A percentile compares a stretch with the other conserved stretches of the same genome.
These are phyloP conservation scores for Pleurotus tuoliensis DNA, from an alignment of 768 basidiomycete genomes.

Conservation along the genomic window DNA sequence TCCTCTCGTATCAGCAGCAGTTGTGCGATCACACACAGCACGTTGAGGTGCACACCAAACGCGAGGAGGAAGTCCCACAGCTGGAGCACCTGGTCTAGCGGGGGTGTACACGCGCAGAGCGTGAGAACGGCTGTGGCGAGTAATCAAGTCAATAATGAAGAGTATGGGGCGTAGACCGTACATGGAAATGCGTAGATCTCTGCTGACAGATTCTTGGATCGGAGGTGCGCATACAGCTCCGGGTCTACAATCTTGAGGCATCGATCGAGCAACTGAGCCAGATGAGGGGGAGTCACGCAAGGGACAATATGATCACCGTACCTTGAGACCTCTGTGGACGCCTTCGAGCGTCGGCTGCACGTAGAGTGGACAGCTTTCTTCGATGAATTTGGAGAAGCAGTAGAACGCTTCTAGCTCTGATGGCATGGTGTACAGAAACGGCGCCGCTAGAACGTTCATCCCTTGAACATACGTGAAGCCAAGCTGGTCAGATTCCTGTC, in stretches of 20 bases:
- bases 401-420: slow-evolving; percentile 98
- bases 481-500: slow-evolving; percentile 72
- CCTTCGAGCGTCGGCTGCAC: slow-evolving; percentile 95
- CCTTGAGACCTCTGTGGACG: slow-evolving; percentile 92
- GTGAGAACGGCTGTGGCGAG: slow-evolving; percentile 75
- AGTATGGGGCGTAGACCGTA: slow-evolving; percentile 32
- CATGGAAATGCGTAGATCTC: slow-evolving; percentile 98
- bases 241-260: slow-evolving; percentile 91
- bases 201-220: slow-evolving; percentile 88
- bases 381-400: slow-evolving; percentile 95
- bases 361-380: slow-evolving; percentile 92
- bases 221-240: slow-evolving; percentile 75
- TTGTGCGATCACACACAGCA: slow-evolving; percentile 96
- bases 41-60: slow-evolving; percentile 94
- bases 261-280: slow-evolving; percentile 76
- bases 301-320: slow-evolving; percentile 27
- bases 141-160: neutral
- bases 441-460: slow-evolving; percentile 98
- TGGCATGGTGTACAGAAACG: slow-evolving; percentile 96
- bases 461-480: slow-evolving; percentile 98
- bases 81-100: slow-evolving; percentile 89
- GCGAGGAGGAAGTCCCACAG: slow-evolving; percentile 98
- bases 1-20: slow-evolving; percentile 86
- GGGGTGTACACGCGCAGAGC: slow-evolving; percentile 94
- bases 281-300: neutral